Conservation (phyloP, 768 basidiomycete species). For the Gloeopeniophorella convolvens region DNA sequence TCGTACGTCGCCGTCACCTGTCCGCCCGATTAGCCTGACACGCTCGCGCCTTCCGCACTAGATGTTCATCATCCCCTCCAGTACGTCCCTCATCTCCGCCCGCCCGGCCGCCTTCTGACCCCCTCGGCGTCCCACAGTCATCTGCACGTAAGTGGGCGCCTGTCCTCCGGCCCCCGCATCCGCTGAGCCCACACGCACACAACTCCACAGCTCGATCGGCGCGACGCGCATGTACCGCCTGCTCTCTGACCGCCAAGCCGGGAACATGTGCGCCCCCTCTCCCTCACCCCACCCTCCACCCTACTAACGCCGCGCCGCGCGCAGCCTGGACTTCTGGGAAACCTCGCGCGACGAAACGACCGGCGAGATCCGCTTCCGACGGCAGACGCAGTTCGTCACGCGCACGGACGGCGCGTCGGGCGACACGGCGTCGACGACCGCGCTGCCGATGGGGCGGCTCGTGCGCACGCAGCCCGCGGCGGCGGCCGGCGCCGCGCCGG, state of each 20-base stretch:
- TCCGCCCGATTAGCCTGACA: neutral
- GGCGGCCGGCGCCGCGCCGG: neutral
- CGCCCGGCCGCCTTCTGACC: neutral
- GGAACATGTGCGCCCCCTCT: conserved; percentile 6
- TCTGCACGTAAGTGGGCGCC: conserved; percentile 17
- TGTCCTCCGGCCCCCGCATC: neutral
- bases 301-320: neutral
- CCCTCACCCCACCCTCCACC: no score
- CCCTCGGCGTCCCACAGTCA: conserved; percentile 1
- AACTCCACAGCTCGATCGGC: conserved; percentile 14
- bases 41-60: neutral
- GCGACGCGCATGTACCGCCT: conserved; percentile 19
- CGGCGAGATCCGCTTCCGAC: conserved; percentile 20
- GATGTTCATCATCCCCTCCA: conserved; percentile 13
- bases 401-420: neutral
- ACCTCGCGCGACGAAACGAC: conserved; percentile 14
- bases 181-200: neutral
- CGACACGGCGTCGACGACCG: conserved; percentile 5
- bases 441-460: conserved; percentile 15
- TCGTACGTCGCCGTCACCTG: conserved; percentile 2
- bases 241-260: conserved; percentile 13
- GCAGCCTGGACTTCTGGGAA: conserved; percentile 20
- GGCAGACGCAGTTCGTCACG: conserved; percentile 13
- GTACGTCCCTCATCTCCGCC: neutral
- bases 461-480: conserved; percentile 9